Percentiles rank a stretch among this genome's conserved stretches.
Evolutionary conservation across 441 rosid genomes (phyloP).

Genomic region (Pelargonium myrrhifolium): DNA sequence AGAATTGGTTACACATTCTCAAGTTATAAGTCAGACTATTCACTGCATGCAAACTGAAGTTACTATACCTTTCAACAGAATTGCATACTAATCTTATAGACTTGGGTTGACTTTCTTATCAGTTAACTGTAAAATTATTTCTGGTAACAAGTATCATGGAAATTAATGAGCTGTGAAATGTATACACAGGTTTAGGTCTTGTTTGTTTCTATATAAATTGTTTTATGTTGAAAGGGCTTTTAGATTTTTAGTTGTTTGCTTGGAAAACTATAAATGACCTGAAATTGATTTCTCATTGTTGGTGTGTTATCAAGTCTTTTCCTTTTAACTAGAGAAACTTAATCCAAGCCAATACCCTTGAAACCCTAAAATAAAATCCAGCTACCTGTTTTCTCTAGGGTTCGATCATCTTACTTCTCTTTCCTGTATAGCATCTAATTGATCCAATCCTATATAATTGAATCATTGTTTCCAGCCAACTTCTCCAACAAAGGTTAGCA

Average conservation of each 20-base stretch:
- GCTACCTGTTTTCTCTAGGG: neutral
- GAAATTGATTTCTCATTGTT: neutral
- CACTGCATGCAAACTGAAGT: neutral
- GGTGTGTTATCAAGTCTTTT: neutral
- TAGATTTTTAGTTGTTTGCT: neutral
- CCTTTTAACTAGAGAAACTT: neutral
- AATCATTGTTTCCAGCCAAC: neutral
- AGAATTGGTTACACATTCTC: constrained; percentile 19
- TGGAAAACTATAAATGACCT: constrained; percentile 5
- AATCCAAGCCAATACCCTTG: neutral
- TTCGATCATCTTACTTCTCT: neutral
- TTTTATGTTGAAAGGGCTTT: neutral
- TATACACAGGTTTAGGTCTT: neutral
- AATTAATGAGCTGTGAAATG: neutral
- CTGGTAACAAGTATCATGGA: neutral
- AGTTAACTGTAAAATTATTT: neutral
- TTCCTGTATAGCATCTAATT: neutral
- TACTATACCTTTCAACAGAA: neutral
- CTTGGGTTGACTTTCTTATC: neutral
- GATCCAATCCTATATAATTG: neutral
- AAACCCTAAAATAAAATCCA: neutral
- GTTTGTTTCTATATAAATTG: neutral
- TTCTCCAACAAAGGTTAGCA: neutral
- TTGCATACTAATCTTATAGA: neutral
- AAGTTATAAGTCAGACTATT: neutral